Percentiles rank a stretch among this genome's conserved stretches.
Conservation (phyloP, 106 monocot genomes). For the Chionographis japonica region DNA sequence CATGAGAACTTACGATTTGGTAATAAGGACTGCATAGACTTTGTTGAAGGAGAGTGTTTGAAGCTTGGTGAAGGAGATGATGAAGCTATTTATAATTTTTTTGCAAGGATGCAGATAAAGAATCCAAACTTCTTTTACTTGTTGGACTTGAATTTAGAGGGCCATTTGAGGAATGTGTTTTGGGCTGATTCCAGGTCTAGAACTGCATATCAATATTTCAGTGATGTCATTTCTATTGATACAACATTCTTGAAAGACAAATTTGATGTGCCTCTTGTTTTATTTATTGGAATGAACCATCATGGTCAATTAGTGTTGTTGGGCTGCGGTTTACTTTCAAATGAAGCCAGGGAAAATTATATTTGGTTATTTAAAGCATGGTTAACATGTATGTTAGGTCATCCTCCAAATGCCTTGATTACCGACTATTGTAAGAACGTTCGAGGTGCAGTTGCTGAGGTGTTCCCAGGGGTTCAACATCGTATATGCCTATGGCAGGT, state of each 20-base stretch:
- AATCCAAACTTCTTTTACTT: slow-evolving; percentile 50
- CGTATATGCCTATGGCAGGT: slow-evolving; percentile 34
- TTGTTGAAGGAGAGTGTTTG: slow-evolving; percentile 29
- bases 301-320: slow-evolving; percentile 49
- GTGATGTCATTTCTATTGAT: slow-evolving; percentile 44
- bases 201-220: slow-evolving; percentile 34
- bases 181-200: slow-evolving; percentile 59
- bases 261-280: slow-evolving; percentile 33
- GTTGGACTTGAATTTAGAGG: slow-evolving; percentile 44
- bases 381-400: slow-evolving; percentile 38
- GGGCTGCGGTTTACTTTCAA: slow-evolving; percentile 49
- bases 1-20: slow-evolving; percentile 20
- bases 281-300: slow-evolving; percentile 44
- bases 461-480: slow-evolving; percentile 31
- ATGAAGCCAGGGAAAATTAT: slow-evolving; percentile 39
- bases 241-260: slow-evolving; percentile 35
- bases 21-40: slow-evolving; percentile 25
- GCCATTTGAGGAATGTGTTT: slow-evolving; percentile 50
- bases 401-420: slow-evolving; percentile 34
- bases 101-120: slow-evolving; percentile 37
- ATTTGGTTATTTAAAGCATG: slow-evolving; percentile 49
- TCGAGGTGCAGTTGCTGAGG: slow-evolving; percentile 25
- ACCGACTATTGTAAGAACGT: slow-evolving; percentile 28
- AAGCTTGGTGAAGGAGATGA: slow-evolving; percentile 33
- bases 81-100: slow-evolving; percentile 39